Evolutionary conservation across 257 asterid species (phyloP).

Genomic region (Capsicum baccatum): DNA sequence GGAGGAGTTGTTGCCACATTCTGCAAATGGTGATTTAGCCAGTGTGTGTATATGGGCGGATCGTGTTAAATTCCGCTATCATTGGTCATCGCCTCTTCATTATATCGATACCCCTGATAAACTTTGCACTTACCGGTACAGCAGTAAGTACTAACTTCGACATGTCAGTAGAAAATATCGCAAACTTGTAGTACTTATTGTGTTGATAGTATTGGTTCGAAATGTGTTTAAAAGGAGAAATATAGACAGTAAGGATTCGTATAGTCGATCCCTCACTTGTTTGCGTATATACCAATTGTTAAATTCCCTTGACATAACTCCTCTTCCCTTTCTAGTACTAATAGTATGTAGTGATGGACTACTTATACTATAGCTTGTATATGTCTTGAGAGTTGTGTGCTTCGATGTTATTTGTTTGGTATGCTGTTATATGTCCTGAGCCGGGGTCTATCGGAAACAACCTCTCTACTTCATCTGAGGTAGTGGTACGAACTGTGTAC

Average conservation of each 20-base stretch:
- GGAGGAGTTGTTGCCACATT: conserved; percentile 64
- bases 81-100: conserved; percentile 91
- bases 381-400: background rate
- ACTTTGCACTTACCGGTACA: conserved; percentile 71
- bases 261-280: background rate
- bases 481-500: too few species aligned
- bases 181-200: background rate
- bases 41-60: conserved; percentile 91
- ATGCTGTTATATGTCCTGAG: too few species aligned
- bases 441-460: too few species aligned
- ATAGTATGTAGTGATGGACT: background rate
- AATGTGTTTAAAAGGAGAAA: background rate
- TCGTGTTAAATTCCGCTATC: conserved; percentile 62
- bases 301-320: too few species aligned
- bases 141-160: conserved; percentile 49
- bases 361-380: background rate
- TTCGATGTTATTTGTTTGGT: too few species aligned
- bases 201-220: background rate
- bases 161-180: background rate
- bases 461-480: too few species aligned
- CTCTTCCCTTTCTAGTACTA: background rate
- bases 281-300: background rate
- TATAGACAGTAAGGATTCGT: background rate
- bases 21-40: conserved; percentile 61
- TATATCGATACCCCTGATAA: conserved; percentile 76